Evolutionary conservation across 1,284 basidiomycete species (phyloP).

Genomic region (Nidula niveotomentosa): DNA sequence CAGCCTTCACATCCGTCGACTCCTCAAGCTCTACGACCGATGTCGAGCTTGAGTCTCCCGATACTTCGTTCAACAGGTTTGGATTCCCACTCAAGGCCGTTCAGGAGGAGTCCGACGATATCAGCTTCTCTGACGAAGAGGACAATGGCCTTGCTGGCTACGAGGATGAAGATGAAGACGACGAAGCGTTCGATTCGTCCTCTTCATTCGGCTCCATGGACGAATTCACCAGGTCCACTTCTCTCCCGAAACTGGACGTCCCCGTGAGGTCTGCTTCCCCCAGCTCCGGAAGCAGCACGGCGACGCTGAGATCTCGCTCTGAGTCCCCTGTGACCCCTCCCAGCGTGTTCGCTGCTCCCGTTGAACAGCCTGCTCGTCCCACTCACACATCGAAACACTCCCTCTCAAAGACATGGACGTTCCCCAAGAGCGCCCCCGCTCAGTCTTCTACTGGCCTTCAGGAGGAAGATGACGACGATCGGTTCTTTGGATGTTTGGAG

Average conservation of each 20-base stretch:
- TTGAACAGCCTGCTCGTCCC: constrained; percentile 26
- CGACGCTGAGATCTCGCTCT: neutral
- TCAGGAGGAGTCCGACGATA: constrained; percentile 42
- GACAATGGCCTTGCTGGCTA: constrained; percentile 62
- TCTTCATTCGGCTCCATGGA: constrained; percentile 62
- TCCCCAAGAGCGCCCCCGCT: constrained; percentile 44
- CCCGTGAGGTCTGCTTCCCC: constrained; percentile 17
- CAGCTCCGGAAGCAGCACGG: constrained; percentile 3
- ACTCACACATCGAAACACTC: constrained; percentile 38
- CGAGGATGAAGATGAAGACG: constrained; percentile 67
- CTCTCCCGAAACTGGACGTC: constrained; percentile 25
- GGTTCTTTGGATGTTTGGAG: constrained; percentile 74
- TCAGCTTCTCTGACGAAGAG: constrained; percentile 38
- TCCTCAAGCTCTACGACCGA: constrained; percentile 63
- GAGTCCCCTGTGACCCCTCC: neutral
- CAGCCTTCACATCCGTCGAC: constrained; percentile 62
- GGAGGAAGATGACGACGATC: constrained; percentile 47
- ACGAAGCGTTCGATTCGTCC: constrained; percentile 46
- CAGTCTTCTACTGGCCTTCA: constrained; percentile 14
- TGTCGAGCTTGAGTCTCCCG: constrained; percentile 60
- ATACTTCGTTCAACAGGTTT: constrained; percentile 30
- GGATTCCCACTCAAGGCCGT: constrained; percentile 55
- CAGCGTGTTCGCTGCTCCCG: constrained; percentile 20
- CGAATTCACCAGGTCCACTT: constrained; percentile 37
- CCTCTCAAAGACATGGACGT: constrained; percentile 69